Conservation (phyloP, 805 yeast genomes). For the Diddensiella transvaalensis region DNA sequence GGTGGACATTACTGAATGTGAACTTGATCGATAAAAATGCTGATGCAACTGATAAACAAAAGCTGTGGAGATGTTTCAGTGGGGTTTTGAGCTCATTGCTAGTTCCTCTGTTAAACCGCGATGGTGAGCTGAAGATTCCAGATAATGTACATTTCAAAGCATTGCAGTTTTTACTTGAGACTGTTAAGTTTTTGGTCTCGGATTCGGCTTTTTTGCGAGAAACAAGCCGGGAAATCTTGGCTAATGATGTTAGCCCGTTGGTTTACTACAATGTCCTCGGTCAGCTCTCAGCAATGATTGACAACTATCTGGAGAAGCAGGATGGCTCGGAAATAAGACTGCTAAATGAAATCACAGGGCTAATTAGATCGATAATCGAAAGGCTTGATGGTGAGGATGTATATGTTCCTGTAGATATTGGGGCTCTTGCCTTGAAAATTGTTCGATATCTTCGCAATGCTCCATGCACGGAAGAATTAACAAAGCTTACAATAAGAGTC, state of each 20-base stretch:
- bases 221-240: constrained; percentile 65
- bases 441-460: constrained; percentile 18
- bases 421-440: constrained; percentile 22
- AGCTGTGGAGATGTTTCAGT: constrained; percentile 59
- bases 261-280: constrained; percentile 47
- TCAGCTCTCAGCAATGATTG: constrained; percentile 36
- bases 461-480: constrained; percentile 12
- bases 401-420: constrained; percentile 24
- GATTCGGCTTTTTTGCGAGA: constrained; percentile 56
- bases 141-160: constrained; percentile 53
- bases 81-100: constrained; percentile 67
- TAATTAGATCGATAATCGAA: constrained; percentile 24
- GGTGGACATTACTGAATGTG: constrained; percentile 40
- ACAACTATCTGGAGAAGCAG: constrained; percentile 9
- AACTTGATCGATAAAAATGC: constrained; percentile 25
- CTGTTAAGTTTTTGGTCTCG: constrained; percentile 36
- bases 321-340: constrained; percentile 7
- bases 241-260: constrained; percentile 61
- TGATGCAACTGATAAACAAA: constrained; percentile 12
- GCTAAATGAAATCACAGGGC: constrained; percentile 21
- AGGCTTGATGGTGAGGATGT: constrained; percentile 25
- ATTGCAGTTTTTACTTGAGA: constrained; percentile 29
- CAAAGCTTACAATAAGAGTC: constrained; percentile 21
- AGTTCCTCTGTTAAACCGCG: constrained; percentile 21
- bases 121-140: constrained; percentile 17